A percentile compares a stretch with the other conserved stretches of the same genome.
These are phyloP conservation scores for Solanum medicagineum DNA, from an alignment of 257 asterid genomes.

Conservation along the genomic window DNA sequence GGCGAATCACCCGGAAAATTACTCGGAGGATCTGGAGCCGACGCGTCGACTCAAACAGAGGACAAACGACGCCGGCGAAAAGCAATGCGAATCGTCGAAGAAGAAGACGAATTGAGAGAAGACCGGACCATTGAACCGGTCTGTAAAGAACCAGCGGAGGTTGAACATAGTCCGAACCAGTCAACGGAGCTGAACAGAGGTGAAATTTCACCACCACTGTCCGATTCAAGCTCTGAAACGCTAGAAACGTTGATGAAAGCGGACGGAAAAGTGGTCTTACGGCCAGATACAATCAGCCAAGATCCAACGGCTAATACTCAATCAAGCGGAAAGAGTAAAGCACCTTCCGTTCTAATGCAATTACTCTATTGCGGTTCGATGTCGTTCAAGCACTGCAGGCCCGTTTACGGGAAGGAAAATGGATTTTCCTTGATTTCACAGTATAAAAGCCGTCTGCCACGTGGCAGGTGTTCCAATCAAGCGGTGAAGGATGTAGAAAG, in stretches of 20 bases:
- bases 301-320: conserved; percentile 3
- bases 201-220: conserved; percentile 65
- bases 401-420: conserved; percentile 29
- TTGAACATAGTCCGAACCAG: conserved; percentile 4
- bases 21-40: conserved; percentile 22
- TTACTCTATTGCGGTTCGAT: conserved; percentile 63
- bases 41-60: conserved; percentile 72
- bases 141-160: conserved; percentile 5
- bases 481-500: conserved; percentile 19
- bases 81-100: conserved; percentile 17
- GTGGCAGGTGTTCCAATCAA: conserved; percentile 24
- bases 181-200: conserved; percentile 19
- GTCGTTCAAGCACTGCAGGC: conserved; percentile 66
- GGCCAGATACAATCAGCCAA: conserved; percentile 8
- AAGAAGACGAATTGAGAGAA: conserved; percentile 13
- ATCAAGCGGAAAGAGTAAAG: conserved; percentile 16
- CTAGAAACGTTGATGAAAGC: conserved; percentile 47
- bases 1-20: conserved; percentile 23
- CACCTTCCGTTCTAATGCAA: conserved; percentile 67
- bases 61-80: conserved; percentile 48
- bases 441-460: conserved; percentile 48
- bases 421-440: conserved; percentile 38
- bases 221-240: conserved; percentile 64
- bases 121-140: background rate
- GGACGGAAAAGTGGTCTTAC: conserved; percentile 21